Conservation (phyloP, 2,329 filamentous ascomycete genomes). For the Nothopassalora personata region DNA sequence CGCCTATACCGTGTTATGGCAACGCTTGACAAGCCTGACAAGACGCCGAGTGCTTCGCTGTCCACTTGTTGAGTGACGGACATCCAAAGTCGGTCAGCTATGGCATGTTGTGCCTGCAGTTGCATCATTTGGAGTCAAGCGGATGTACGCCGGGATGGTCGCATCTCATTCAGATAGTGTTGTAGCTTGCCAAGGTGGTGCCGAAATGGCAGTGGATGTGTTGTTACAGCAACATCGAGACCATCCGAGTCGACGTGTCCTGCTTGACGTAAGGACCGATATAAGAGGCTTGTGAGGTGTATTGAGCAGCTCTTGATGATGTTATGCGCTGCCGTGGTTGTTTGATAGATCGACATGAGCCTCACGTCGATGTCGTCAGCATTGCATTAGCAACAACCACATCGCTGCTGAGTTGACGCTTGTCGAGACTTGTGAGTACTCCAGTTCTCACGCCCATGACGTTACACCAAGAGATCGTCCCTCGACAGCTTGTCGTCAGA, state of each 20-base stretch:
- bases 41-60: not conserved
- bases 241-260: not conserved
- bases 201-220: not conserved
- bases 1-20: not conserved
- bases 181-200: not conserved
- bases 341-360: not conserved
- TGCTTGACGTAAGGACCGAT: not conserved
- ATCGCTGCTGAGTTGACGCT: not conserved
- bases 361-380: conserved; percentile 1
- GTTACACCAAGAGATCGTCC: not conserved
- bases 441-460: not conserved
- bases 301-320: not conserved
- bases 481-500: not conserved
- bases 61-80: not conserved
- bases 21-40: not conserved
- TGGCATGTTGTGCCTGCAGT: not conserved
- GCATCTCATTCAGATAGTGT: not conserved
- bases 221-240: not conserved
- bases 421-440: not conserved
- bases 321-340: not conserved
- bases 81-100: not conserved
- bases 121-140: not conserved
- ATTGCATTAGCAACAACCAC: not conserved
- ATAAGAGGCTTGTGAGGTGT: not conserved
- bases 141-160: not conserved